Base-by-base conservation (phyloP, 257 asterid genomes). In the Cynanchum wilfordii region DNA sequence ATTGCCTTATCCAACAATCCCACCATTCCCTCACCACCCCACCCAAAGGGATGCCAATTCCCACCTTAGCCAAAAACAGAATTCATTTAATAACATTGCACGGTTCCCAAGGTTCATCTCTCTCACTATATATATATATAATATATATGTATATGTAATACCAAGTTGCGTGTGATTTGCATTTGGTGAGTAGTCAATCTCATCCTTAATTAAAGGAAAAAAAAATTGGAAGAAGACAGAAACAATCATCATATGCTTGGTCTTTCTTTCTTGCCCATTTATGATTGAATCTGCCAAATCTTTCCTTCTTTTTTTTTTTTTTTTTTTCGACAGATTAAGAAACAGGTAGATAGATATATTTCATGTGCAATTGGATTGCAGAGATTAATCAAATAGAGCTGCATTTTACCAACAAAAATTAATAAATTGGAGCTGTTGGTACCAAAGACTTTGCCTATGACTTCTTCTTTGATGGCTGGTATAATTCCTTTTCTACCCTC, bases 1-100 rank as follows among this genome's bases (percentile, higher is more conserved):
- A 10, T 55, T 76, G 72, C 59, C 72, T 76, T 76, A 70, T 62
- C 76, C 75, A 68, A 49, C 75, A 36, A 40, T 6, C 71, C 38
- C 33, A 16, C 56, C 3, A n/a, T 42, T 42, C 70, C 45, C 3
- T 66, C 70, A 19, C 2, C 17, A 36, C 42, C 65, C 19, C 3
- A 1, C 17, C 52, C 20, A n/a, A 33, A 36, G 5, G 74, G 73
- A 74, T 66, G 51, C 66, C 65, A 25, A 27, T 58, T 58, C 40
- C 40, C 62, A 68, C 79, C 76, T 69, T 76, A 70, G 51, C 74
- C 72, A 2, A 36, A 25, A 74, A 66, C 68, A 33, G 73, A 56
- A 25, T 42, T 63, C 68, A 70, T 70, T 76, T 51, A 70, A 49
- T 76, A 52, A 33, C 68, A 27, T 76, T 38, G 59, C 73, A 73